Base-by-base conservation (phyloP, 1,284 basidiomycete species). In the Limonomyces culmigenus region DNA sequence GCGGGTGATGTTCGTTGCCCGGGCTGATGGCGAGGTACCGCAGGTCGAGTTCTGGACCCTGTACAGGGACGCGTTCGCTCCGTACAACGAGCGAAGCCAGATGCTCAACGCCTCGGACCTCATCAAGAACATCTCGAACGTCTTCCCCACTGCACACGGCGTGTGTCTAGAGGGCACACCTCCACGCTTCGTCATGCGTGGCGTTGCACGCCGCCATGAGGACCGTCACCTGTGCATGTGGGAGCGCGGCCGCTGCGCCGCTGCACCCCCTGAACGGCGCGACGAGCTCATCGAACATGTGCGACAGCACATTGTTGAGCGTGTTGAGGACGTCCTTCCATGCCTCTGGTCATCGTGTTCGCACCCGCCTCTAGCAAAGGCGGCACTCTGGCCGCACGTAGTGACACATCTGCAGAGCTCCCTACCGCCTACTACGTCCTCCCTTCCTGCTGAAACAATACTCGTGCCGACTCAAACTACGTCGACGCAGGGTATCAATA, bases 21-120 rank as follows among this genome's bases (percentile, higher is more conserved):
- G 74, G 39, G 51, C 70, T 2, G 70, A 76, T 2, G 71, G 74
- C 5, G 84, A 88, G 47, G 59, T 91, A 33, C 87, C 86, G 0
- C 87, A 92, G 54, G 84, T 89, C 37, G 81, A 85, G 42, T 83
- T 92, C 43, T 92, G 86, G 86, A 83, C 71, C 39, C 61, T 86
- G 11, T 92, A 92, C 57, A 79, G 80, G 47, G 77, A 83, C 40
- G 64, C 59, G 0, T 83, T 81, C 47, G 56, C 62, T 10, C 68
- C 66, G 1, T 65, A 61, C 43, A 52, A 61, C 38, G 70, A 74
- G 5, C 60, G 63, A 32, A 32, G 8, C 30, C 58, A 66, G 39
- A 58, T 81, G 35, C 69, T 84, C 14, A 71, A 73, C 2, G 86
- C 87, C 0, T 78, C 83, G 2, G 87, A 91, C 32, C 78, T 91